Percentiles rank a stretch among this genome's conserved stretches.
Conservation (phyloP, 352 stramenopile species). For the Elongisporangium senticosum region DNA sequence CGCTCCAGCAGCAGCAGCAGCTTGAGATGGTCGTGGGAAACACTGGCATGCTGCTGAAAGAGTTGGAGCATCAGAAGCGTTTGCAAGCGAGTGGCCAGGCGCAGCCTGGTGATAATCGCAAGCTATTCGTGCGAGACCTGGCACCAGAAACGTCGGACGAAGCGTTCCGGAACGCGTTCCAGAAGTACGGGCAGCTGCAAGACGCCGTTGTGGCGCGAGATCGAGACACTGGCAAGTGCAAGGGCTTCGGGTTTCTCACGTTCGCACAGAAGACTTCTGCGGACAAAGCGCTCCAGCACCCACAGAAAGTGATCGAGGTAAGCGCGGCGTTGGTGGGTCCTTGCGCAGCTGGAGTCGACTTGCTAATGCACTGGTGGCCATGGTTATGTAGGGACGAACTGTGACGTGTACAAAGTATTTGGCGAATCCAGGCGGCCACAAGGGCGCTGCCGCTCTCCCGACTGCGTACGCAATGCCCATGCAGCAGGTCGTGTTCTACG, state of each 20-base stretch:
- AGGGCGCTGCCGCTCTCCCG: neutral
- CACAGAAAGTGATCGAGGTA: neutral
- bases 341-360: neutral
- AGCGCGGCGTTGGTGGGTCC: neutral
- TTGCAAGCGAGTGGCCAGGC: neutral
- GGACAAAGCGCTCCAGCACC: neutral
- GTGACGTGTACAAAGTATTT: neutral
- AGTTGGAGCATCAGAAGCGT: neutral
- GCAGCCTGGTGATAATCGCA: neutral
- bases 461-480: neutral
- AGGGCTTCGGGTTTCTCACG: neutral
- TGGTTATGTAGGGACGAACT: neutral
- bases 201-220: neutral
- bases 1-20: neutral
- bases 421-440: neutral
- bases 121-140: neutral
- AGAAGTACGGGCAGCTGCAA: neutral
- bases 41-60: neutral
- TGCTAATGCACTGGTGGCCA: neutral
- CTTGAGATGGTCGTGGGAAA: neutral
- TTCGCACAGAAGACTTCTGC: neutral
- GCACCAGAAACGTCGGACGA: neutral
- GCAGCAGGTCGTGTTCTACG: neutral
- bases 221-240: neutral
- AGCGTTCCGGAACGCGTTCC: neutral